These are phyloP conservation scores for Solanum hybrid DNA, from an alignment of 305 asterid species.

Conservation along the genomic window DNA sequence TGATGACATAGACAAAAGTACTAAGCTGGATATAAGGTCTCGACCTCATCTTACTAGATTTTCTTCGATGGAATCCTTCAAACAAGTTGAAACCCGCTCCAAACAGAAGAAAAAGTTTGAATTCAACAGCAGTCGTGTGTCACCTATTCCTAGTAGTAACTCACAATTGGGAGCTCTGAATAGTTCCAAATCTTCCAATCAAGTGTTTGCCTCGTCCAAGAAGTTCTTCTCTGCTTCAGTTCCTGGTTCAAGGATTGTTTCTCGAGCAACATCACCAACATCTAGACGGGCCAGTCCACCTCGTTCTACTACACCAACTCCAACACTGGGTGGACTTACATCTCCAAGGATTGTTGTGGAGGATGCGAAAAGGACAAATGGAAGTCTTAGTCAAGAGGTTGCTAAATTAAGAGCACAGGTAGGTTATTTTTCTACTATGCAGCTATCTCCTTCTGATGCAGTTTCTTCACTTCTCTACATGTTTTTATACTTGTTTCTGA, in stretches of 20 bases:
- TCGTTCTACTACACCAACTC: conserved; percentile 85
- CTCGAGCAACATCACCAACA: conserved; percentile 81
- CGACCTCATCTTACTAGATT: conserved; percentile 56
- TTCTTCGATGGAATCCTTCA: conserved; percentile 60
- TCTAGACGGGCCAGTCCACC: conserved; percentile 75
- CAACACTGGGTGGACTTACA: conserved; percentile 76
- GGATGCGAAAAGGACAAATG: conserved; percentile 44
- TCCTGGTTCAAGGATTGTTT: conserved; percentile 82
- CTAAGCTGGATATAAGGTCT: conserved; percentile 38
- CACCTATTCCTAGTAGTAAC: conserved; percentile 66
- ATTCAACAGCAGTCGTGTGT: conserved; percentile 61
- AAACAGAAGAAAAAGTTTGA: conserved; percentile 65
- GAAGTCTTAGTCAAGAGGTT: conserved; percentile 52
- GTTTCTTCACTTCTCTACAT: background rate
- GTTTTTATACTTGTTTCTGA: background rate
- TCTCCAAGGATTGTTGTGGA: conserved; percentile 52
- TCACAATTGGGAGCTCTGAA: conserved; percentile 50
- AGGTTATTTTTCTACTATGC: conserved; percentile 11
- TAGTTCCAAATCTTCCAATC: conserved; percentile 58
- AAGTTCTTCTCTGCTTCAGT: conserved; percentile 83
- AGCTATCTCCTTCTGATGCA: conserved; percentile 2
- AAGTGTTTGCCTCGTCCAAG: conserved; percentile 68
- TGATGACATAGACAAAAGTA: conserved; percentile 40
- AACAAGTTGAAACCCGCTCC: conserved; percentile 48
- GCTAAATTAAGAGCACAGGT: conserved; percentile 67